Evolutionary conservation across 371 early-diverging fungal genomes (phyloP), one percentile per base, ranked within the genome.

Genomic region (Mortierella polycephala): DNA sequence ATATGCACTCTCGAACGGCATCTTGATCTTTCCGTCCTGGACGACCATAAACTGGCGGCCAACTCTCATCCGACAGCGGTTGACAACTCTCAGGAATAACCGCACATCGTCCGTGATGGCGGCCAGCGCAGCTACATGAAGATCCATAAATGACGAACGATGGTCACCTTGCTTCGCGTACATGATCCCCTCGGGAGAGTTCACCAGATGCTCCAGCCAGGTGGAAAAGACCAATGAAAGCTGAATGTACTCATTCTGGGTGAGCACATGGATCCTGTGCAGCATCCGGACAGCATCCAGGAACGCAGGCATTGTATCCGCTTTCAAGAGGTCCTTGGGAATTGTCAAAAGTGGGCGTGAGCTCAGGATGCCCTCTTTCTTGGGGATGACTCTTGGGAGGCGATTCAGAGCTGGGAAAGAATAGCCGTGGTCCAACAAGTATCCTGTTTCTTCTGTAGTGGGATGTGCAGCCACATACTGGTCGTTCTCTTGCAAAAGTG

Each of bases 21-120:
- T 79, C 57, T 79, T 79, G 66, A 79, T 79, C 60, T 79, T 79
- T 41, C 79, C 69, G 46, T 79, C 79, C 52, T 79, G 79, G 14
- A 79, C 62, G 7, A 79, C 63, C 79, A 79, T 79, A 51, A 79
- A 79, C 54, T 75, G 72, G 10, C 71, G 75, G 16, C 72, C 81
- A 23, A 90, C 87, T 9, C 88, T 83, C 88, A 88, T 88, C 12
- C 90, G 87, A 56, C 85, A 87, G 20, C 91, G 83, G 72, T 89
- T 90, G 40, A 89, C 87, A 0, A 89, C 87, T 20, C 90, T 77
- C 40, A 90, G 66, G 59, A 87, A 89, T 14, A 89, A 68, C 14
- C 90, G 75, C 1, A 89, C 85, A 69, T 90, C 91, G 51, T 90
- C 87, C 41, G 89, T 87, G 57, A 90, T 87, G 0, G 90, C 87